phyloP scores from a whole-genome alignment of 2,329 filamentous ascomycete genomes.

The Oidium heveae region DNA sequence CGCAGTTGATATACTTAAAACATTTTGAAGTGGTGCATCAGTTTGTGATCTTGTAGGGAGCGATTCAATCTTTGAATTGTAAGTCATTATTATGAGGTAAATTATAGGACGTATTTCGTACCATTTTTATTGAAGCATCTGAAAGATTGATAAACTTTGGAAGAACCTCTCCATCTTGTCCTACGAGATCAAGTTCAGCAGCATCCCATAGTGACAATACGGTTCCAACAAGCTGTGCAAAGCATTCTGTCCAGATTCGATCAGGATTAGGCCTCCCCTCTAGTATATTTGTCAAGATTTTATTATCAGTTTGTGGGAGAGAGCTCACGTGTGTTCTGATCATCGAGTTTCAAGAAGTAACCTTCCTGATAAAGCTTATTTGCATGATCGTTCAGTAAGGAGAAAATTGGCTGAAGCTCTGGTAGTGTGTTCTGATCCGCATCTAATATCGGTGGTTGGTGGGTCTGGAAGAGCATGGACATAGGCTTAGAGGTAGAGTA shows the following conservation, averaged over 20 bases:
- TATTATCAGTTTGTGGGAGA: background rate
- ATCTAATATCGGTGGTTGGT: constrained; percentile 69
- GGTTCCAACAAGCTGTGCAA: constrained; percentile 86
- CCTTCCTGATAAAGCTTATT: constrained; percentile 97
- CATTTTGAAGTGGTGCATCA: constrained; percentile 71
- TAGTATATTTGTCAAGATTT: constrained; percentile 15
- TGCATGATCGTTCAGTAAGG: constrained; percentile 74
- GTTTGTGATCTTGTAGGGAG: constrained; percentile 57
- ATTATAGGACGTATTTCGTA: constrained; percentile 18
- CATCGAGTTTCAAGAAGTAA: constrained; percentile 90
- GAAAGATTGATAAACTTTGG: constrained; percentile 92
- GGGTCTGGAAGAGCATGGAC: constrained; percentile 58
- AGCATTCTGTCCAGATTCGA: constrained; percentile 85
- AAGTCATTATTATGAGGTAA: no score
- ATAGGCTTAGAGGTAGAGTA: constrained; percentile 39
- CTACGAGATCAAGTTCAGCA: constrained; percentile 65
- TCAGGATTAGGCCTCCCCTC: constrained; percentile 70
- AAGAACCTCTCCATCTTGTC: constrained; percentile 60
- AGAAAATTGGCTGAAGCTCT: constrained; percentile 85
- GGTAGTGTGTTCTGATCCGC: constrained; percentile 65
- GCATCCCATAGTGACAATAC: constrained; percentile 92
- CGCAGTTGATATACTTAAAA: constrained; percentile 84
- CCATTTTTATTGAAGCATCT: constrained; percentile 96
- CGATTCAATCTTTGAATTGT: constrained; percentile 44
- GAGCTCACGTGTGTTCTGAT: constrained; percentile 66